A percentile compares a stretch with the other conserved stretches of the same genome.
Evolutionary conservation across 352 stramenopile species (phyloP).

Genomic region (Phytopythium mirpurense): DNA sequence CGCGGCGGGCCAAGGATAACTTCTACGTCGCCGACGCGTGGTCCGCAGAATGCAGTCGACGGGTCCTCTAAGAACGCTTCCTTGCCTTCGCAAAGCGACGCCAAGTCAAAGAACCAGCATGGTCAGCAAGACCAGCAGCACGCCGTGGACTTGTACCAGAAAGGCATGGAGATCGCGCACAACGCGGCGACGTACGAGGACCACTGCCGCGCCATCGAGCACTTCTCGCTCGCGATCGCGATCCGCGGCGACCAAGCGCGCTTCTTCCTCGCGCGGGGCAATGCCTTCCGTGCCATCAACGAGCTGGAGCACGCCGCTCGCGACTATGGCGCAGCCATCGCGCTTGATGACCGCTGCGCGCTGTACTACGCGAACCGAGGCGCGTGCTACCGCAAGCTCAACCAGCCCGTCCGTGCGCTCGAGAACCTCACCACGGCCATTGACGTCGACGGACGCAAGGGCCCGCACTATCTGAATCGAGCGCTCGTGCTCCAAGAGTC

Average conservation of each 20-base stretch:
- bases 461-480: constrained; percentile 69
- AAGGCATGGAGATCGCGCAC: constrained; percentile 64
- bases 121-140: constrained; percentile 67
- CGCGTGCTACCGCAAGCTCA: constrained; percentile 70
- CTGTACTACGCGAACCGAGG: constrained; percentile 74
- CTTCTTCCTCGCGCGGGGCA: constrained; percentile 71
- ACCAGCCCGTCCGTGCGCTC: constrained; percentile 43
- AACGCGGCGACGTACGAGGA: constrained; percentile 47
- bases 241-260: constrained; percentile 61
- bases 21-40: neutral
- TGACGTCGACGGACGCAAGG: constrained; percentile 69
- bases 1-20: too few relatives aligned
- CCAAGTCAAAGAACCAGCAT: constrained; percentile 14
- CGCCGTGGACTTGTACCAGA: constrained; percentile 73
- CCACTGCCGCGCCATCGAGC: constrained; percentile 69
- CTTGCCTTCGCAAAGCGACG: neutral
- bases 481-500: constrained; percentile 63
- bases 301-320: constrained; percentile 55
- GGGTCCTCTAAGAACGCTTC: neutral
- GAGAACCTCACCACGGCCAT: constrained; percentile 67
- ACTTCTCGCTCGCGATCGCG: constrained; percentile 68
- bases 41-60: neutral
- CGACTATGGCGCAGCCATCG: constrained; percentile 56
- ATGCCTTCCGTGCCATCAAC: constrained; percentile 67
- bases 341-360: constrained; percentile 56